Conservation (phyloP, 306 rosid species). For the Lithocarpus polystachyus region DNA sequence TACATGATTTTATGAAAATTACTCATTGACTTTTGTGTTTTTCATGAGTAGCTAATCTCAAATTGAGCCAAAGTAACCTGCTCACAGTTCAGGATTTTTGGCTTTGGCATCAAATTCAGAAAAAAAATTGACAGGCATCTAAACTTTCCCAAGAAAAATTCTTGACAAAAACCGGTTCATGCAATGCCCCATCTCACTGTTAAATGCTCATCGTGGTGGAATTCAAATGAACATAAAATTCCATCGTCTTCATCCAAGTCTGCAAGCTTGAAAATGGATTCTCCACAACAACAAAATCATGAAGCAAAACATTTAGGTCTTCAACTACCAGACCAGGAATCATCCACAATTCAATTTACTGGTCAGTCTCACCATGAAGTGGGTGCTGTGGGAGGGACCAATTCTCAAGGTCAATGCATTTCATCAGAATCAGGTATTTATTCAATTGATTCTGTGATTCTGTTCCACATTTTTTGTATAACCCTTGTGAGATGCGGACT, state of each 20-base stretch:
- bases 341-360: constrained; percentile 17
- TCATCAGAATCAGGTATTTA: constrained; percentile 45
- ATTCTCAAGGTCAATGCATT: constrained; percentile 32
- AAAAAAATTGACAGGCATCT: not conserved
- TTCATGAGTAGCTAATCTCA: not conserved
- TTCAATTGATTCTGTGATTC: not conserved
- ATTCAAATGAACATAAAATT: constrained; percentile 23
- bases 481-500: not conserved
- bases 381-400: constrained; percentile 20
- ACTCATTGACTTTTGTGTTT: not conserved
- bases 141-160: constrained; percentile 13
- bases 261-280: constrained; percentile 10
- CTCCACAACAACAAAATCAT: constrained; percentile 16
- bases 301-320: constrained; percentile 30
- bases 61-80: not conserved
- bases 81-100: not conserved
- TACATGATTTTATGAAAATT: not conserved
- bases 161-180: not conserved
- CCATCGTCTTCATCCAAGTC: constrained; percentile 9
- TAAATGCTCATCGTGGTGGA: constrained; percentile 15
- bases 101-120: constrained; percentile 8
- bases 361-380: constrained; percentile 24
- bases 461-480: not conserved
- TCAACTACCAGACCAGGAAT: constrained; percentile 21
- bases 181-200: constrained; percentile 14